Evolutionary conservation across 2,329 filamentous ascomycete species (phyloP), one percentile per base, ranked within the genome.

Genomic region (Trichoderma guizhouense): DNA sequence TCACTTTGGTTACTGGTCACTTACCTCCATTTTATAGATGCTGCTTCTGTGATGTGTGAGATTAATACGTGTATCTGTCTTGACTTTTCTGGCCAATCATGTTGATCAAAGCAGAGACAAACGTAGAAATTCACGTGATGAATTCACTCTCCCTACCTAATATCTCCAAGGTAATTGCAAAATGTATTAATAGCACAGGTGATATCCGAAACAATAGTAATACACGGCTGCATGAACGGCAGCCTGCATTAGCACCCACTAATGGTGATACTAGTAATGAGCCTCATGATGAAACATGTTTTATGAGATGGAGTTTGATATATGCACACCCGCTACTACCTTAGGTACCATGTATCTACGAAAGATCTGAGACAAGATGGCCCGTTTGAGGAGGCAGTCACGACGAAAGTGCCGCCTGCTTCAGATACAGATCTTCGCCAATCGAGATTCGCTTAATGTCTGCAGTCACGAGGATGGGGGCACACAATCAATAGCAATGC

Each of bases 281-380:
- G 51, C 47, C 28, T 55, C 63, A 66, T 36, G 63, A 28, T 55
- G 63, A 66, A 66, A 66, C 47, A 58, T 39, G 64, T 51, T 55
- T 57, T 15, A 57, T 57, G 51, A 28, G 53, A 57, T 53, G 47
- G 47, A 53, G 21, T 53, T n/a, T 53, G 21, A 51, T 58, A n/a
- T 28, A 58, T 30, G 55, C 21, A 26, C 21, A 15, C 51, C 51
- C 3, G 51, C 15, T 18, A 3, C 15, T 51, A 51, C 18, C 18
- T 47, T 1, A 18, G 21, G 21, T 39, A 39, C 36, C 15, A 30
- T 36, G 34, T 36, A 66, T 3, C 18, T 51, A 2, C 18, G 3
- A 21, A 21, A 43, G 39, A 66, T 55, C 47, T 55, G 47, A 66
- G 63, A 66, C 63, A 66, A 28, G 21, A n/a, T 7, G 43, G 43